A percentile compares a stretch with the other conserved stretches of the same genome.
phyloP scores from a whole-genome alignment of 768 basidiomycete genomes.

The Lactifluus hygrophoroides region DNA sequence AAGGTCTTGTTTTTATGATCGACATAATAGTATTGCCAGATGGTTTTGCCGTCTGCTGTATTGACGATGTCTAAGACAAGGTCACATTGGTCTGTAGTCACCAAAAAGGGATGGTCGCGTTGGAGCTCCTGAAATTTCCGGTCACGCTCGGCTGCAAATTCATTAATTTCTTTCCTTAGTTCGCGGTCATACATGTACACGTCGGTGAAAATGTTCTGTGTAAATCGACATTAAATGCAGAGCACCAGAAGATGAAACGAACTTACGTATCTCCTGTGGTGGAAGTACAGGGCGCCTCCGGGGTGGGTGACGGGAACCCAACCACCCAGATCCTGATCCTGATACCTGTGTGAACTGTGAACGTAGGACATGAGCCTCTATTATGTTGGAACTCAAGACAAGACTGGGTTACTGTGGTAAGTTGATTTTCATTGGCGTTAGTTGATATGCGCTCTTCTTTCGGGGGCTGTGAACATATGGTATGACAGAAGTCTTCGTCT shows the following conservation, averaged over 20 bases:
- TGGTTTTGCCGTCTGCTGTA: background rate
- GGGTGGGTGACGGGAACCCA: background rate
- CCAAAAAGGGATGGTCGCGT: no score
- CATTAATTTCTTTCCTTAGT: background rate
- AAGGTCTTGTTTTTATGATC: background rate
- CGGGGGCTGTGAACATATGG: background rate
- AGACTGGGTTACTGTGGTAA: no score
- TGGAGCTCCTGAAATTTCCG: background rate
- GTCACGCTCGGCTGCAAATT: background rate
- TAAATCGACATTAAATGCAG: background rate
- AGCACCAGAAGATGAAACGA: no score
- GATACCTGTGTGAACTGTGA: background rate
- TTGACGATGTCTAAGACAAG: slow-evolving; percentile 3
- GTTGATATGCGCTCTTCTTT: background rate
- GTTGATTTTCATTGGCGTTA: background rate
- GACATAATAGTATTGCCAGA: slow-evolving; percentile 8
- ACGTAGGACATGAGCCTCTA: no score
- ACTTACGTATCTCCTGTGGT: background rate
- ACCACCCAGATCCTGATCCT: background rate
- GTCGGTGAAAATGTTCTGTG: slow-evolving; percentile 7
- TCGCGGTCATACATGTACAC: slow-evolving; percentile 8
- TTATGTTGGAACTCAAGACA: no score
- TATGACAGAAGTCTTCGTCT: background rate
- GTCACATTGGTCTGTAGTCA: background rate
- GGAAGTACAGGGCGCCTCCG: slow-evolving; percentile 8